These are phyloP conservation scores for Naganishia kalamii DNA, from an alignment of 768 basidiomycete species.

Conservation along the genomic window DNA sequence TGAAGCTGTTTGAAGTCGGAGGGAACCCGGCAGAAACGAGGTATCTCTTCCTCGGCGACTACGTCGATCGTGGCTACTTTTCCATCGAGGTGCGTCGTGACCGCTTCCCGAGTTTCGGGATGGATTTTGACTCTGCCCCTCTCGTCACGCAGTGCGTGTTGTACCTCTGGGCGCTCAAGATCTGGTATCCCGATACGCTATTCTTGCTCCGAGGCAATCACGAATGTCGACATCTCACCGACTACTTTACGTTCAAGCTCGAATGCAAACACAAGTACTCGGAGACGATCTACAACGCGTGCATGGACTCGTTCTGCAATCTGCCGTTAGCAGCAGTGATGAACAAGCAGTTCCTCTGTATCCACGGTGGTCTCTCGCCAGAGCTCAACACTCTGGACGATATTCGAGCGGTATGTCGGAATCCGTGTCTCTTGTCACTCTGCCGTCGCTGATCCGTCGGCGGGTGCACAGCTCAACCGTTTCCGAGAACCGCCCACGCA, in stretches of 20 bases:
- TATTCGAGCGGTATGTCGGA: conserved; percentile 64
- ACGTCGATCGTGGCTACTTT: conserved; percentile 89
- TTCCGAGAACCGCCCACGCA: conserved; percentile 97
- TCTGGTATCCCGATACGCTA: conserved; percentile 96
- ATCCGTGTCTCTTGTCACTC: no score
- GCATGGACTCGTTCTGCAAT: conserved; percentile 95
- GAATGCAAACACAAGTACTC: conserved; percentile 99
- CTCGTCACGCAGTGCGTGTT: conserved; percentile 68
- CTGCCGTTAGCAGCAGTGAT: conserved; percentile 93
- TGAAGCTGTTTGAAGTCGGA: conserved; percentile 92
- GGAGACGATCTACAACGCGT: conserved; percentile 89
- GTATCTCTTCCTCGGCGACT: conserved; percentile 87
- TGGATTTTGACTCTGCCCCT: not conserved
- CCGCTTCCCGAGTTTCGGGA: not conserved
- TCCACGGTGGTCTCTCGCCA: conserved; percentile 92
- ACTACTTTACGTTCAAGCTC: conserved; percentile 98
- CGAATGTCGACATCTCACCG: conserved; percentile 95
- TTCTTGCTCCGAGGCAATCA: conserved; percentile 97
- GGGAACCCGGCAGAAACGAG: conserved; percentile 89
- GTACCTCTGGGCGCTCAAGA: conserved; percentile 96
- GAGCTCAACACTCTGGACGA: conserved; percentile 94
- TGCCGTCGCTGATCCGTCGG: not conserved
- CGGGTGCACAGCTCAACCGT: conserved; percentile 68
- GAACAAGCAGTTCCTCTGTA: conserved; percentile 99
- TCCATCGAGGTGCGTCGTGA: conserved; percentile 67